Evolutionary conservation across 805 yeast genomes (phyloP).

Genomic region (Saturnispora galanensis): DNA sequence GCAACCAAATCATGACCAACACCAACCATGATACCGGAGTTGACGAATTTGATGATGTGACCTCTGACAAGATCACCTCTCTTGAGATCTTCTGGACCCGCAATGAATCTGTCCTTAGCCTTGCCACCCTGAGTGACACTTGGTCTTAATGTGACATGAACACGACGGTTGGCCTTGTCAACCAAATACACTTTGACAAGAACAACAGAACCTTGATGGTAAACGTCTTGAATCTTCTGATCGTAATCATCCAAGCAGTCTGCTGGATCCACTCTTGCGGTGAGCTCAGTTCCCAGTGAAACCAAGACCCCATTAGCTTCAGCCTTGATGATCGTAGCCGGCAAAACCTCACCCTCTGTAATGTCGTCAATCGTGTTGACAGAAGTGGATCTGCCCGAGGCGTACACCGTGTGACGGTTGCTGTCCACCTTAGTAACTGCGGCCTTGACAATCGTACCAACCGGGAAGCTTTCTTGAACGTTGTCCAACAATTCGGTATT

Average conservation of each 20-base stretch:
- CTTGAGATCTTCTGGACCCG: slow-evolving; percentile 41
- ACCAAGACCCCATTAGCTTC: slow-evolving; percentile 54
- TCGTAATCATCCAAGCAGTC: slow-evolving; percentile 70
- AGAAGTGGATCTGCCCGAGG: slow-evolving; percentile 35
- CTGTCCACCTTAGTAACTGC: slow-evolving; percentile 44
- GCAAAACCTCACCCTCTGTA: slow-evolving; percentile 42
- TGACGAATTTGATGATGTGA: slow-evolving; percentile 64
- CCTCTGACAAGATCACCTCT: slow-evolving; percentile 74
- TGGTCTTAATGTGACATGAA: slow-evolving; percentile 53
- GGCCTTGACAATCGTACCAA: slow-evolving; percentile 62
- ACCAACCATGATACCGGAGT: slow-evolving; percentile 69
- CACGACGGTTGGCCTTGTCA: slow-evolving; percentile 39
- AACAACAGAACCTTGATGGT: slow-evolving; percentile 41
- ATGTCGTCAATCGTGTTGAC: slow-evolving; percentile 39
- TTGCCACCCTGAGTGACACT: slow-evolving; percentile 13
- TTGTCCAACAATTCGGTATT: slow-evolving; percentile 39
- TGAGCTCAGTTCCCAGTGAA: slow-evolving; percentile 53
- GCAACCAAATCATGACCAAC: slow-evolving; percentile 66
- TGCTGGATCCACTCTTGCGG: slow-evolving; percentile 59
- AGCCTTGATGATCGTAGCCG: slow-evolving; percentile 54
- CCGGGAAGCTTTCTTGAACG: slow-evolving; percentile 50
- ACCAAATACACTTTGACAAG: slow-evolving; percentile 44
- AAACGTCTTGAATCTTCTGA: slow-evolving; percentile 39
- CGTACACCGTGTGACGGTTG: slow-evolving; percentile 32
- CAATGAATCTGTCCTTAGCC: slow-evolving; percentile 43